Evolutionary conservation across 1,284 basidiomycete genomes (phyloP).

Genomic region (Paramarasmius palmivorus): DNA sequence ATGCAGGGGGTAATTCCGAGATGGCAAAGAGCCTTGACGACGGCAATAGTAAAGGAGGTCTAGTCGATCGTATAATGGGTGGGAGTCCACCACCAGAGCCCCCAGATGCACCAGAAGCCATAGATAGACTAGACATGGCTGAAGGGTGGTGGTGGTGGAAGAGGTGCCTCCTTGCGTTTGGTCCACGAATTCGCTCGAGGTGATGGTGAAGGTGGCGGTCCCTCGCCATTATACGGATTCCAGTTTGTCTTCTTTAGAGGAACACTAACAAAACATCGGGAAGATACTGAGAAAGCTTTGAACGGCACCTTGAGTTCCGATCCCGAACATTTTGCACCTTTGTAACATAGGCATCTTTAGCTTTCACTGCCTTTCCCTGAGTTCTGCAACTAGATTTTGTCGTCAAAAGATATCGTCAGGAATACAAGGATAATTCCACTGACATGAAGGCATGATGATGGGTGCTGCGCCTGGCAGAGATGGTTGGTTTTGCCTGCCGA

Average conservation of each 20-base stretch:
- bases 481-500: too few relatives aligned
- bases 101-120: neutral
- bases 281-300: too few relatives aligned
- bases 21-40: slow-evolving; percentile 4
- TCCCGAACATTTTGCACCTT: slow-evolving; percentile 59
- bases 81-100: slow-evolving; percentile 29
- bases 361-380: slow-evolving; percentile 66
- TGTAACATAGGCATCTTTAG: slow-evolving; percentile 52
- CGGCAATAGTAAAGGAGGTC: slow-evolving; percentile 13
- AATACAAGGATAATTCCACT: too few relatives aligned
- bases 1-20: slow-evolving; percentile 9
- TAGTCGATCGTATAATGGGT: slow-evolving; percentile 14
- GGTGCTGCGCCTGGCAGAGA: too few relatives aligned
- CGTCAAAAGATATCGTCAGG: too few relatives aligned
- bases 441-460: too few relatives aligned
- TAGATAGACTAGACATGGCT: neutral
- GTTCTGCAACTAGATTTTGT: slow-evolving; percentile 48
- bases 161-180: slow-evolving; percentile 22
- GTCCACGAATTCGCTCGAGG: slow-evolving; percentile 34
- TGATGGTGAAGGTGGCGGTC: slow-evolving; percentile 45
- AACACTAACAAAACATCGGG: slow-evolving; percentile 40
- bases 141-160: slow-evolving; percentile 21
- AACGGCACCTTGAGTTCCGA: slow-evolving; percentile 47
- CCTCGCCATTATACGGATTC: slow-evolving; percentile 49
- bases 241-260: slow-evolving; percentile 62